These are phyloP conservation scores for Sugiyamaella xylanicola DNA, from an alignment of 1,139 yeast genomes.

Conservation along the genomic window DNA sequence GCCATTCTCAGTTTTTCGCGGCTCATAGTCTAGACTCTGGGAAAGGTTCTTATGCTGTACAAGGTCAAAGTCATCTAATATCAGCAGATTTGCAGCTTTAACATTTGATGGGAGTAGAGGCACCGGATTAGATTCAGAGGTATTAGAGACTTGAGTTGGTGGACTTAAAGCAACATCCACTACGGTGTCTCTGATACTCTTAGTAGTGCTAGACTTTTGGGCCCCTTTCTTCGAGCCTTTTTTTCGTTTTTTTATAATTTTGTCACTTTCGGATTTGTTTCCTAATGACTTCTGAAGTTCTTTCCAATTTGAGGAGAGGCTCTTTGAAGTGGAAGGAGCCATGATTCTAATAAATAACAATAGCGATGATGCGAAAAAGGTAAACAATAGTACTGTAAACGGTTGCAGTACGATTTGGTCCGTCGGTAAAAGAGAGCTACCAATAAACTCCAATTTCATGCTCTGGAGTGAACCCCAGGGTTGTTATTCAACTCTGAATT, in stretches of 20 bases:
- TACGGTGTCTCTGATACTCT: too few species aligned
- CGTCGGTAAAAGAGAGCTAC: neutral
- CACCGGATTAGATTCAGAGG: neutral
- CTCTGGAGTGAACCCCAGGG: too few species aligned
- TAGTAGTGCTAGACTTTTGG: neutral
- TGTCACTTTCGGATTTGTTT: neutral
- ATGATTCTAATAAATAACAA: neutral
- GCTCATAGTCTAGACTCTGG: neutral
- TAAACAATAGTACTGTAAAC: too few species aligned
- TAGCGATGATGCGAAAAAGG: neutral
- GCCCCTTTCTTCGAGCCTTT: neutral
- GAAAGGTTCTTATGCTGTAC: neutral
- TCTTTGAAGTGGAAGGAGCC: conserved; percentile 10
- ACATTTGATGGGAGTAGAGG: neutral
- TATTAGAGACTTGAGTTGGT: neutral
- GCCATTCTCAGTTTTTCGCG: conserved; percentile 46
- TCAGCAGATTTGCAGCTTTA: conserved; percentile 5
- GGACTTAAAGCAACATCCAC: too few species aligned
- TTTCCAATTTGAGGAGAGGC: conserved; percentile 33
- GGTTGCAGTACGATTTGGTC: too few species aligned
- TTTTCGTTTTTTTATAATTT: neutral
- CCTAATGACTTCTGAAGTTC: conserved; percentile 26
- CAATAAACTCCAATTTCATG: neutral
- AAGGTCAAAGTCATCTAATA: conserved; percentile 6
- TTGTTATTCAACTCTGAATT: too few species aligned